phyloP scores from a whole-genome alignment of 2,329 filamentous ascomycete species.

The Ophiostoma quercus region DNA sequence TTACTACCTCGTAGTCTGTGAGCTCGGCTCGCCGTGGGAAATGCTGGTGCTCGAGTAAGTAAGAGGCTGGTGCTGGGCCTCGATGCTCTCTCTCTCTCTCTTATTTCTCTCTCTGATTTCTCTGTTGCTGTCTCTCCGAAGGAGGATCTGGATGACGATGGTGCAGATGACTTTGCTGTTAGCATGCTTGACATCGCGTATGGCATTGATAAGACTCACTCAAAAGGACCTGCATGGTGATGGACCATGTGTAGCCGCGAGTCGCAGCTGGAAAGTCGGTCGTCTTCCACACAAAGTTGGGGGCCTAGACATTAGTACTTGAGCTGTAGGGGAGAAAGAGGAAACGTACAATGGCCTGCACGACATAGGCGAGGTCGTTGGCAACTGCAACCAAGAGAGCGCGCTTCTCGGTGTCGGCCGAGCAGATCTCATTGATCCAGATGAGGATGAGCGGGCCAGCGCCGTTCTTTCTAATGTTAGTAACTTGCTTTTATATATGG shows the following conservation, averaged over 20 bases:
- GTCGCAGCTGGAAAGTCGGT: conserved; percentile 37
- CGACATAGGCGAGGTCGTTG: conserved; percentile 31
- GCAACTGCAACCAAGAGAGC: conserved; percentile 29
- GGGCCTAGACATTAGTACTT: conserved; percentile 23
- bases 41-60: neutral
- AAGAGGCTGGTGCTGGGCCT: neutral
- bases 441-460: conserved; percentile 38
- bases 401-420: conserved; percentile 30
- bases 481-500: no score
- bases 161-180: conserved; percentile 29
- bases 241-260: conserved; percentile 37
- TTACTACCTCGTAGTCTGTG: neutral
- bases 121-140: conserved; percentile 30
- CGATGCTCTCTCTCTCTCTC: neutral
- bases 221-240: conserved; percentile 34
- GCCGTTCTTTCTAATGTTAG: conserved; percentile 26
- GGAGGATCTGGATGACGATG: conserved; percentile 31
- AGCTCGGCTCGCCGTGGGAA: neutral
- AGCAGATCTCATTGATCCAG: conserved; percentile 32
- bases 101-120: neutral
- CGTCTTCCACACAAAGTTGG: conserved; percentile 42
- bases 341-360: conserved; percentile 30
- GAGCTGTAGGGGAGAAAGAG: no score
- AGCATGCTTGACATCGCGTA: neutral
- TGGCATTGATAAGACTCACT: neutral